Evolutionary conservation across 2,329 filamentous ascomycete genomes (phyloP).

Genomic region (Sordariomycetes sp.): DNA sequence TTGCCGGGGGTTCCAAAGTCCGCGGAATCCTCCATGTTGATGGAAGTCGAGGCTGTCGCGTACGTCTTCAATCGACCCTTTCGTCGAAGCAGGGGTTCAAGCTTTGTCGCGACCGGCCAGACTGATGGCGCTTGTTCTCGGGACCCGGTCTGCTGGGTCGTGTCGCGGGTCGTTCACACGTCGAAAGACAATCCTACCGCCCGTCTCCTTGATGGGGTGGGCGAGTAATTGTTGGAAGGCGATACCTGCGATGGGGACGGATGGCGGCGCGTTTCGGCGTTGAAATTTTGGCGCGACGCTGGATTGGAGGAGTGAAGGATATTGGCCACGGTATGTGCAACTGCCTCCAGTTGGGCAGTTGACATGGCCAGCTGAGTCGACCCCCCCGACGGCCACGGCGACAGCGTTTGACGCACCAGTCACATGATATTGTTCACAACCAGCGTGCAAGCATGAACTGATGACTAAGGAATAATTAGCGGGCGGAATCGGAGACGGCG

Average conservation of each 20-base stretch:
- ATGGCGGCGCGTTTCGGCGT: conserved; percentile 15
- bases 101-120: background rate
- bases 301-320: background rate
- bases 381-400: too few relatives aligned
- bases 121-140: background rate
- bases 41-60: background rate
- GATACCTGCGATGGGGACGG: conserved; percentile 6
- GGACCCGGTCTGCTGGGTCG: background rate
- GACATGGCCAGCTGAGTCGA: background rate
- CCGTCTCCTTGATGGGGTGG: background rate
- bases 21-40: conserved; percentile 47
- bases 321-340: background rate
- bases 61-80: background rate
- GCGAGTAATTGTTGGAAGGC: background rate
- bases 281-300: conserved; percentile 26
- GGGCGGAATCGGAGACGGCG: background rate
- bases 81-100: background rate
- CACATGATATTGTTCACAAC: background rate
- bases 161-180: background rate
- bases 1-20: conserved; percentile 48
- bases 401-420: background rate
- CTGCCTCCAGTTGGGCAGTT: background rate
- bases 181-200: background rate
- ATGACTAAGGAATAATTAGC: background rate
- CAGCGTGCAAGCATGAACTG: background rate